phyloP scores from a whole-genome alignment of 805 yeast genomes.

The Soucietia sequanensis region DNA sequence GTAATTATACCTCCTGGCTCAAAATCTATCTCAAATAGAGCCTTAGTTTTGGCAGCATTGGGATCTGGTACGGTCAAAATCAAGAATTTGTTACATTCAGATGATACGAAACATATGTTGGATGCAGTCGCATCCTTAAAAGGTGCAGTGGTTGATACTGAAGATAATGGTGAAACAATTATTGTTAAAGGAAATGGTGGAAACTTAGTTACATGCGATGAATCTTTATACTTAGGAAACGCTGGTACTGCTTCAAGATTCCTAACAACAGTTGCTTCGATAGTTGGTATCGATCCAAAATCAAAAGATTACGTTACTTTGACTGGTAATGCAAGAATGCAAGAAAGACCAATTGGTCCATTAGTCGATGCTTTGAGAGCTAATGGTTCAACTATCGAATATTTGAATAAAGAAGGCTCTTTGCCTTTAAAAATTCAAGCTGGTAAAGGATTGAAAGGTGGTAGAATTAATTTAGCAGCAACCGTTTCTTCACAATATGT shows the following conservation, averaged over 20 bases:
- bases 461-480: conserved; percentile 89
- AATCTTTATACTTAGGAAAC: conserved; percentile 84
- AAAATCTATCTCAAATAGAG: conserved; percentile 94
- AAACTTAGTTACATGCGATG: conserved; percentile 56
- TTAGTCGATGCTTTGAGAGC: conserved; percentile 83
- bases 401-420: conserved; percentile 74
- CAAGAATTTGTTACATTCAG: conserved; percentile 88
- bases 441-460: conserved; percentile 77
- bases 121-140: conserved; percentile 75
- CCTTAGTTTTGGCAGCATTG: conserved; percentile 86
- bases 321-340: conserved; percentile 97
- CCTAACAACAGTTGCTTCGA: conserved; percentile 87
- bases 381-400: conserved; percentile 76
- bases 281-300: conserved; percentile 51
- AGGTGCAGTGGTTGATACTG: conserved; percentile 81
- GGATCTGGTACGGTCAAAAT: conserved; percentile 83
- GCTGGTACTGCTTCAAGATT: conserved; percentile 98
- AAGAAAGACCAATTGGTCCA: conserved; percentile 95
- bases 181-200: conserved; percentile 88
- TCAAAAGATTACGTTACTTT: conserved; percentile 52
- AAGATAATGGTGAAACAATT: conserved; percentile 87
- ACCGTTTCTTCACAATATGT: conserved; percentile 97
- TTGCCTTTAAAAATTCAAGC: conserved; percentile 75
- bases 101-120: conserved; percentile 94
- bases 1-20: conserved; percentile 90